phyloP scores from a whole-genome alignment of 768 basidiomycete species.

The Brasilioporus rufonigricans region DNA sequence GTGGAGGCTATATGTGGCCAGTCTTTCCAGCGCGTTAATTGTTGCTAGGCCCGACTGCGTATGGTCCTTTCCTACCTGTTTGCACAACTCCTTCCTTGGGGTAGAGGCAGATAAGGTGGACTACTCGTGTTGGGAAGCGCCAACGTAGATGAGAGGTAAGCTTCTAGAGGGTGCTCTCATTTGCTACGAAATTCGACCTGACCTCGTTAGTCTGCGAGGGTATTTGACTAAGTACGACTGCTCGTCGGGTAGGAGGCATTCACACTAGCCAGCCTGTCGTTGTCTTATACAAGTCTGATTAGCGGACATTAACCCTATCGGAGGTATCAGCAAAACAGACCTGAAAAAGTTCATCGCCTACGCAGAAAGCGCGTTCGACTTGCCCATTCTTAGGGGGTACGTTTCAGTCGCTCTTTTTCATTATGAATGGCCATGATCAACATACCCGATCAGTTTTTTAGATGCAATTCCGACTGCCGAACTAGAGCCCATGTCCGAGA shows the following conservation, averaged over 20 bases:
- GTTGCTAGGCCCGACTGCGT: slow-evolving; percentile 85
- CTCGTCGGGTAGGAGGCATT: slow-evolving; percentile 61
- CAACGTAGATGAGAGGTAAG: slow-evolving; percentile 94
- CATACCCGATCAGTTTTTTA: slow-evolving; percentile 64
- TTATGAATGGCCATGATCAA: neutral
- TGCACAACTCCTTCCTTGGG: slow-evolving; percentile 93
- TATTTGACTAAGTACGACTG: slow-evolving; percentile 99
- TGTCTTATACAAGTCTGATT: neutral
- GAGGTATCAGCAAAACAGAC: slow-evolving; percentile 97
- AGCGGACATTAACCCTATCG: slow-evolving; percentile 99
- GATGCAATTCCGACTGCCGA: slow-evolving; percentile 94
- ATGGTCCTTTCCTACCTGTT: slow-evolving; percentile 97
- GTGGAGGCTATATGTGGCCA: too few species aligned
- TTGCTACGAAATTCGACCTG: neutral
- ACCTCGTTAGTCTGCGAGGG: slow-evolving; percentile 70
- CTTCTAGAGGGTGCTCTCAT: neutral
- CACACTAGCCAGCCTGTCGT: neutral
- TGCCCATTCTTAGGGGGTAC: slow-evolving; percentile 81
- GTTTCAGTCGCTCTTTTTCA: slow-evolving; percentile 4
- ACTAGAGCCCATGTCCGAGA: slow-evolving; percentile 91
- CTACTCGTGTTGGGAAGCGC: slow-evolving; percentile 96
- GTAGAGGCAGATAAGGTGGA: slow-evolving; percentile 78
- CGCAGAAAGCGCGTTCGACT: slow-evolving; percentile 71
- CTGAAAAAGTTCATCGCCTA: slow-evolving; percentile 93
- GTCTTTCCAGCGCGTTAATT: too few species aligned